Percentiles rank a stretch among this genome's conserved stretches.
These are phyloP conservation scores for Hericium rajendrae DNA, from an alignment of 768 basidiomycete species.

Conservation along the genomic window DNA sequence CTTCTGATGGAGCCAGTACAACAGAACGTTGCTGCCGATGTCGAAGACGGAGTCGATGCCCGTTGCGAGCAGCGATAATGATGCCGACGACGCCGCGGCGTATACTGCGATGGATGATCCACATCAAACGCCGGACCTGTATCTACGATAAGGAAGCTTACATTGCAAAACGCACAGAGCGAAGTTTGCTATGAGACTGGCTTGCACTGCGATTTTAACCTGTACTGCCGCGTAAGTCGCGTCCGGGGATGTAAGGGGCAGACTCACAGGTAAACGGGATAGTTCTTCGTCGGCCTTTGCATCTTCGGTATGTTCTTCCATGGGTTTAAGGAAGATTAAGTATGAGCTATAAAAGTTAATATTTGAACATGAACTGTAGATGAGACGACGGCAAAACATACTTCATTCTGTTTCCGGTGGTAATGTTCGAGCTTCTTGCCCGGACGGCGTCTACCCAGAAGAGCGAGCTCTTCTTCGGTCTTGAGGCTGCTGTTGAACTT, in stretches of 20 bases:
- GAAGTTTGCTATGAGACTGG: constrained; percentile 73
- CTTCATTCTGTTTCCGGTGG: constrained; percentile 66
- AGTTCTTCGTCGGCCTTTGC: constrained; percentile 62
- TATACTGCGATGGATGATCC: constrained; percentile 49
- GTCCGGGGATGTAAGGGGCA: not conserved
- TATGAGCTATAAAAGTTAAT: constrained; percentile 54
- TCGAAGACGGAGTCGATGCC: constrained; percentile 85
- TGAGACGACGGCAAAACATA: constrained; percentile 22
- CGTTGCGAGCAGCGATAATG: constrained; percentile 82
- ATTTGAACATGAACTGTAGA: not conserved
- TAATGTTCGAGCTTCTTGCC: constrained; percentile 60
- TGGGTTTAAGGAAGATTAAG: constrained; percentile 77
- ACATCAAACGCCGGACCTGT: not conserved
- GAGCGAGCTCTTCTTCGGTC: constrained; percentile 50
- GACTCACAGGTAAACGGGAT: constrained; percentile 53
- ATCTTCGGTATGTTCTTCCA: constrained; percentile 83
- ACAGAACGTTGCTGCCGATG: constrained; percentile 72
- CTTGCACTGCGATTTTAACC: constrained; percentile 85
- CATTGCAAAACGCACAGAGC: constrained; percentile 63
- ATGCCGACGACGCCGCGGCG: constrained; percentile 77
- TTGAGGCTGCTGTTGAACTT: constrained; percentile 51
- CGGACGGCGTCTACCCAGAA: constrained; percentile 57
- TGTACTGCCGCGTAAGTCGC: constrained; percentile 20
- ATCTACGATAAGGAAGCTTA: constrained; percentile 22
- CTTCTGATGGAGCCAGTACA: constrained; percentile 72